A percentile compares a stretch with the other conserved stretches of the same genome.
These are phyloP conservation scores for Hymenoscyphus repandus DNA, from an alignment of 2,329 filamentous ascomycete species.

Conservation along the genomic window DNA sequence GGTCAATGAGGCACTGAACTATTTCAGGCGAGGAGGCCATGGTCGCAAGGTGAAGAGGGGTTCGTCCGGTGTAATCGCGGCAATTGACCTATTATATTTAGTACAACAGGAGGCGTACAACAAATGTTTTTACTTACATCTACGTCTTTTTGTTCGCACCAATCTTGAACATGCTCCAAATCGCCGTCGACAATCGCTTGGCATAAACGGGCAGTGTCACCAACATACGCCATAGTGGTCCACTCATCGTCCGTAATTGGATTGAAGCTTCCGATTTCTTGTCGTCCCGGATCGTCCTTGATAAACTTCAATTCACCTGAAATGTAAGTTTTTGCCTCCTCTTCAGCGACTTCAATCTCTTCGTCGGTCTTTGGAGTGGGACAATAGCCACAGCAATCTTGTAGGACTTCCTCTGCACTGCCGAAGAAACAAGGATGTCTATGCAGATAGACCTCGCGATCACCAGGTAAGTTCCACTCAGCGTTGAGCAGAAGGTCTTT, in stretches of 20 bases:
- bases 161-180: slow-evolving; percentile 63
- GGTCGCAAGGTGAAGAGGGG: slow-evolving; percentile 72
- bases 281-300: slow-evolving; percentile 75
- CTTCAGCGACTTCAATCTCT: slow-evolving; percentile 64
- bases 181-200: slow-evolving; percentile 76
- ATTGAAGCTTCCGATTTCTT: slow-evolving; percentile 69
- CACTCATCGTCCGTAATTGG: slow-evolving; percentile 78
- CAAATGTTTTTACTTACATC: slow-evolving; percentile 39
- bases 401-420: slow-evolving; percentile 64
- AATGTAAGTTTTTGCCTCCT: slow-evolving; percentile 71
- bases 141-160: slow-evolving; percentile 60
- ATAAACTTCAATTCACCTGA: slow-evolving; percentile 70
- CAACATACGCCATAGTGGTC: slow-evolving; percentile 88
- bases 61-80: slow-evolving; percentile 73
- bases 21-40: slow-evolving; percentile 64
- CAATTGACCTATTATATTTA: slow-evolving; percentile 52
- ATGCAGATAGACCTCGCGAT: slow-evolving; percentile 72
- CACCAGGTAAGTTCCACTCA: slow-evolving; percentile 76
- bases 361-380: slow-evolving; percentile 64
- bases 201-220: slow-evolving; percentile 70
- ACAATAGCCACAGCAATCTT: slow-evolving; percentile 78
- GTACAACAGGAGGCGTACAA: not conserved
- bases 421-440: slow-evolving; percentile 85
- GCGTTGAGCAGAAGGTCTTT: slow-evolving; percentile 78
- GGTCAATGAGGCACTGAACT: slow-evolving; percentile 65